Percentiles rank a stretch among this genome's conserved stretches.
Evolutionary conservation across 179 eudicot species (phyloP).

Genomic region (Silene coronaria): DNA sequence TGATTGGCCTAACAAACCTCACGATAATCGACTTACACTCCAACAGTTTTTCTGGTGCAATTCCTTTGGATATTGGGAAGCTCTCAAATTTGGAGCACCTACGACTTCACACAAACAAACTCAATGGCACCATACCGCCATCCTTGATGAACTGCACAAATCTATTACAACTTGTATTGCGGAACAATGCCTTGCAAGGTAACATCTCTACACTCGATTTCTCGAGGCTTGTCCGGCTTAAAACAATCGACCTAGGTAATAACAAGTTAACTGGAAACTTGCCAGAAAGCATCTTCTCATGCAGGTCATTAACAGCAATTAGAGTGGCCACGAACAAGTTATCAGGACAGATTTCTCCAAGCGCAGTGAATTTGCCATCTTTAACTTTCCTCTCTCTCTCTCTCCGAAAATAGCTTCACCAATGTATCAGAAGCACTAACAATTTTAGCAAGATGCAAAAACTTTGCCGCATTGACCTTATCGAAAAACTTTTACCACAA

Average conservation of each 20-base stretch:
- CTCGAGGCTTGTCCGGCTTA: conserved; percentile 44
- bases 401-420: conserved; percentile 58
- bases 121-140: conserved; percentile 58
- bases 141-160: conserved; percentile 59
- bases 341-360: conserved; percentile 50
- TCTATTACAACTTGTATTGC: conserved; percentile 40
- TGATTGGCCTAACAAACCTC: conserved; percentile 44
- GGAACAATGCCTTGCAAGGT: conserved; percentile 58
- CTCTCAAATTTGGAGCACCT: conserved; percentile 49
- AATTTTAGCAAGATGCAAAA: conserved; percentile 45
- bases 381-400: conserved; percentile 52
- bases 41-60: conserved; percentile 42
- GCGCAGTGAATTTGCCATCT: conserved; percentile 35
- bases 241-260: conserved; percentile 64
- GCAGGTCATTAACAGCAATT: conserved; percentile 67
- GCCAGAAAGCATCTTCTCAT: conserved; percentile 54
- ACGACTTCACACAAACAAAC: conserved; percentile 52
- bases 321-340: conserved; percentile 56
- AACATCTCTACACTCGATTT: conserved; percentile 65
- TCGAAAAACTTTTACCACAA: conserved; percentile 58
- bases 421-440: conserved; percentile 48
- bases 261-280: conserved; percentile 57
- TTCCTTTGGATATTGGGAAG: conserved; percentile 56
- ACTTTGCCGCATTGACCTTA: conserved; percentile 47
- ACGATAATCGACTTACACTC: conserved; percentile 42